Evolutionary conservation across 768 basidiomycete genomes (phyloP).

Genomic region (Xerocomellus chrysenteron): DNA sequence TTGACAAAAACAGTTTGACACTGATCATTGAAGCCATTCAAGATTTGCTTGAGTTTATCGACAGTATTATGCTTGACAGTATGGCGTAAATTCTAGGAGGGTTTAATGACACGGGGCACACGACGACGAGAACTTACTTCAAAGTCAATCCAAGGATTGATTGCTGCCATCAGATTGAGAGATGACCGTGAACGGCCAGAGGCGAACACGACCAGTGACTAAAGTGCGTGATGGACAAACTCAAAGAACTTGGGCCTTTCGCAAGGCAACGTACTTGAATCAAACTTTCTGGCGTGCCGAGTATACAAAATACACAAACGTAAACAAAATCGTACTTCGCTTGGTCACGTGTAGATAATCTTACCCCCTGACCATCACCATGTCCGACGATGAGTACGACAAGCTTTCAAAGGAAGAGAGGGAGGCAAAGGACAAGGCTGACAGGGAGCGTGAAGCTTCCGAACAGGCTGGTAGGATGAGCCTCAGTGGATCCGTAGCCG

Average conservation of each 20-base stretch:
- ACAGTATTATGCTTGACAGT: conserved; percentile 77
- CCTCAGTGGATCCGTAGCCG: conserved; percentile 14
- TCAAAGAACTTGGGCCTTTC: conserved; percentile 8
- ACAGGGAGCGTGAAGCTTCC: conserved; percentile 62
- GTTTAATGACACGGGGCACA: conserved; percentile 16
- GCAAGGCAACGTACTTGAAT: conserved; percentile 5
- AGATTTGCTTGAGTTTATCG: conserved; percentile 80
- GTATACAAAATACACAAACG: conserved; percentile 30
- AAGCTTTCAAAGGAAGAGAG: conserved; percentile 75
- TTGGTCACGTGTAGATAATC: conserved; percentile 30
- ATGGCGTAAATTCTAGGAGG: conserved; percentile 62
- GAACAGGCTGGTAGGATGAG: conserved; percentile 79
- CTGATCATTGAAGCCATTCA: conserved; percentile 75
- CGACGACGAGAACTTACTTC: conserved; percentile 48
- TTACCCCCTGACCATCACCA: conserved; percentile 27
- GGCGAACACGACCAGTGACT: conserved; percentile 7
- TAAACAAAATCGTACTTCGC: conserved; percentile 26
- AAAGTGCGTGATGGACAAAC: conserved; percentile 4
- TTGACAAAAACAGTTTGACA: conserved; percentile 66
- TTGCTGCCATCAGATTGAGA: conserved; percentile 52
- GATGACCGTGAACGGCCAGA: conserved; percentile 4
- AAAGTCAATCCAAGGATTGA: conserved; percentile 68
- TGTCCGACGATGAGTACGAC: conserved; percentile 61
- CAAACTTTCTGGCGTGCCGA: conserved; percentile 17
- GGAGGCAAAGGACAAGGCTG: conserved; percentile 65